phyloP scores from a whole-genome alignment of 352 stramenopile genomes.

The Globisporangium nagaii region DNA sequence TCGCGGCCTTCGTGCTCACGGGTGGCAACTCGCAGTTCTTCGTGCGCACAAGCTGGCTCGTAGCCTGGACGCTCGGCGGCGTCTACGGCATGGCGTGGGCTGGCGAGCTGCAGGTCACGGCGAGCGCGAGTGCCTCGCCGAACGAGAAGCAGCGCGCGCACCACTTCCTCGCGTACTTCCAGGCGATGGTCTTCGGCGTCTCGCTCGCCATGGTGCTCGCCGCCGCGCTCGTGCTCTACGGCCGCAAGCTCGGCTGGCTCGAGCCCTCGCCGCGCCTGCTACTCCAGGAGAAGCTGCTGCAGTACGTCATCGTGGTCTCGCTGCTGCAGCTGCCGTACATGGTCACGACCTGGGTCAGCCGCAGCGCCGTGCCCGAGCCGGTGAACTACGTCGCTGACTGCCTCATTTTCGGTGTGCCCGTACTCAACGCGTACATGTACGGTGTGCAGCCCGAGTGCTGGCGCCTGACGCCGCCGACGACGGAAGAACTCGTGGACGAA shows the following conservation, averaged over 20 bases:
- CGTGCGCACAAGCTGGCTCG: slow-evolving; percentile 35
- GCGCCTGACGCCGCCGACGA: slow-evolving; percentile 5
- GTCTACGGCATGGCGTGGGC: slow-evolving; percentile 50
- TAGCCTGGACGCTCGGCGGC: slow-evolving; percentile 38
- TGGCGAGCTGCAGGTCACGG: neutral
- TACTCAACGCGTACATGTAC: slow-evolving; percentile 63
- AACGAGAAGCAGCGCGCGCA: slow-evolving; percentile 15
- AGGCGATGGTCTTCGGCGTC: slow-evolving; percentile 35
- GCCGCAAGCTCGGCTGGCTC: slow-evolving; percentile 38
- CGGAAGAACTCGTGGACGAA: slow-evolving; percentile 11
- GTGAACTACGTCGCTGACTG: slow-evolving; percentile 43
- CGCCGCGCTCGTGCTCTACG: slow-evolving; percentile 29
- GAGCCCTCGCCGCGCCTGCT: slow-evolving; percentile 35
- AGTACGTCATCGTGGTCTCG: slow-evolving; percentile 21
- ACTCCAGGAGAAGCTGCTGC: slow-evolving; percentile 21
- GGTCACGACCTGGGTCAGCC: slow-evolving; percentile 26
- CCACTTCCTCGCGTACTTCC: slow-evolving; percentile 21
- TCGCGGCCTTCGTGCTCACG: slow-evolving; percentile 62
- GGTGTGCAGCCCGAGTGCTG: slow-evolving; percentile 50
- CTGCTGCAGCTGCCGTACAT: slow-evolving; percentile 50
- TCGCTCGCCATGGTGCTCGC: slow-evolving; percentile 27
- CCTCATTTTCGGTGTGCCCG: slow-evolving; percentile 43
- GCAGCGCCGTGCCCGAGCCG: slow-evolving; percentile 11
- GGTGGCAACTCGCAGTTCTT: slow-evolving; percentile 45
- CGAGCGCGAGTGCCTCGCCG: neutral